Base-by-base conservation (phyloP, 345 rosid species). In the Excoecaria cochinchinensis region DNA sequence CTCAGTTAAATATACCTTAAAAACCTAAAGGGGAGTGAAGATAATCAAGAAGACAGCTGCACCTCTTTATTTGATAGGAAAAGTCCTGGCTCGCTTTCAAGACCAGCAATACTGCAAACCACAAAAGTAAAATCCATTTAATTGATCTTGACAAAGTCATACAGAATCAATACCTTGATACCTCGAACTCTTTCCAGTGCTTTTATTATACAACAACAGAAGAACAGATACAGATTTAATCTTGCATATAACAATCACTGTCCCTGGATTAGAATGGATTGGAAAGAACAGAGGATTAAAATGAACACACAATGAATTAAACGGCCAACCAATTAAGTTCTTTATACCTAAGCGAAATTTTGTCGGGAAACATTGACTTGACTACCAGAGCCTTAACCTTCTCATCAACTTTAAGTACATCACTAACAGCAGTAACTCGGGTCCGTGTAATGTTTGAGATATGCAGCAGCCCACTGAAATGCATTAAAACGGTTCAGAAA, bases 1-100 rank as follows among this genome's bases (percentile, higher is more conserved):
- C 19, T 6, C 9, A 24, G 22, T 39, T 62, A 38, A 53, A 73
- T 21, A 24, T 16, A 40, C 25, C n/a, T 50, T 38, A 22, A 39
- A n/a, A 55, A 42, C 13, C 16, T 40, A 78, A 5, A 19, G 21
- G 4, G 22, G 75, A 47, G 50, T 38, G 60, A 63, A 59, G 44
- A 65, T 31, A 61, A 13, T 60, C 13, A 13, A 50, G 71, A 78
- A 63, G 16, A n/a, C 25, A 70, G 46, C 9, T 25, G 72, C 71
- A 94, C 99, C 99, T 91, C 94, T 84, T 80, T 95, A 84, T 90
- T 77, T 36, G 88, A 76, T 73, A 90, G n/a, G 72, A 95, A 85
- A 15, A 95, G 82, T 51, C 97, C 99, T 1, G 97, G 92, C 81
- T 92, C 91, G 66, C 97, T 92, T 82, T 95, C 99, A 2, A 95